These are phyloP conservation scores for Phoenix dactylifera DNA, from an alignment of 176 grass and related monocot species.

Conservation along the genomic window DNA sequence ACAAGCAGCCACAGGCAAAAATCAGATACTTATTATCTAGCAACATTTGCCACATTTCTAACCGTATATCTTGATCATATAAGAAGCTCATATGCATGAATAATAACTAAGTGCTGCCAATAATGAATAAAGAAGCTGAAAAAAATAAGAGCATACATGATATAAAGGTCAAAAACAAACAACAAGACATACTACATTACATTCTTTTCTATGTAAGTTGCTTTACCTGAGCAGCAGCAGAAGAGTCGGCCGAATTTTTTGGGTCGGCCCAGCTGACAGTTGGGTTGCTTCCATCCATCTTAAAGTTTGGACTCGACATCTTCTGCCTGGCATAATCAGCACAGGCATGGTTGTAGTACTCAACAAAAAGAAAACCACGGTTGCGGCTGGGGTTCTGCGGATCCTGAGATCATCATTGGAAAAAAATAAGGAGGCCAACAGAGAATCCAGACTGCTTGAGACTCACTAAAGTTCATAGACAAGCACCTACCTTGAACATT, in stretches of 20 bases:
- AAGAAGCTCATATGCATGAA: too few relatives aligned
- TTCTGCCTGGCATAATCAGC: slow-evolving; percentile 74
- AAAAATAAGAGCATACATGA: too few relatives aligned
- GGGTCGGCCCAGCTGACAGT: slow-evolving; percentile 95
- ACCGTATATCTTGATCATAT: too few relatives aligned
- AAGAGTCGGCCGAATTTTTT: slow-evolving; percentile 55
- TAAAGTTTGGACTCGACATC: slow-evolving; percentile 59
- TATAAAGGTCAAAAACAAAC: too few relatives aligned
- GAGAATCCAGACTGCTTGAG: background rate
- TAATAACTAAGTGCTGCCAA: too few relatives aligned
- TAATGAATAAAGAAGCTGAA: too few relatives aligned
- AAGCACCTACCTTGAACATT: slow-evolving; percentile 70
- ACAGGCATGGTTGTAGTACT: slow-evolving; percentile 91
- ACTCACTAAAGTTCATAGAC: background rate
- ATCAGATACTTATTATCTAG: too few relatives aligned
- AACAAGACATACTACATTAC: too few relatives aligned
- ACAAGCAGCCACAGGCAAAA: too few relatives aligned
- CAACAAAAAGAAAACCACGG: slow-evolving; percentile 88
- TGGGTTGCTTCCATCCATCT: slow-evolving; percentile 85
- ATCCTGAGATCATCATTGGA: slow-evolving; percentile 42
- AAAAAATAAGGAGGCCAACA: slow-evolving; percentile 7
- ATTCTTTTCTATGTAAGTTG: background rate
- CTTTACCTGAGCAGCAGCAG: slow-evolving; percentile 62
- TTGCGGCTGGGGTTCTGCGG: slow-evolving; percentile 78
- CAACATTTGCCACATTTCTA: too few relatives aligned